These are phyloP conservation scores for Vitis hybrid DNA, from an alignment of 177 flowering plant species.

Conservation along the genomic window DNA sequence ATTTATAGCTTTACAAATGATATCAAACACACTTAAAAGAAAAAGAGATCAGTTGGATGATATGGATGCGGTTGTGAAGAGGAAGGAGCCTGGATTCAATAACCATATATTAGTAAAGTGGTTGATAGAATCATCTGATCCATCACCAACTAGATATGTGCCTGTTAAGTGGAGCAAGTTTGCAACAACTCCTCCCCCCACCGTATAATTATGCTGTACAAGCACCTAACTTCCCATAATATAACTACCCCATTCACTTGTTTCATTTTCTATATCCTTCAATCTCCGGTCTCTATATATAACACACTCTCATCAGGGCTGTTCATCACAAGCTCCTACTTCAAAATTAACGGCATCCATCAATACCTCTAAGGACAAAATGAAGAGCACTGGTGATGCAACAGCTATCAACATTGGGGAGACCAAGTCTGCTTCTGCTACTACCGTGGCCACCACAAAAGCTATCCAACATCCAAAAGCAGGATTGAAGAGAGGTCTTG, in stretches of 20 bases:
- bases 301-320: too few relatives aligned
- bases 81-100: too few relatives aligned
- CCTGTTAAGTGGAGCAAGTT: constrained; percentile 10
- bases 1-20: too few relatives aligned
- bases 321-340: too few relatives aligned
- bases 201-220: too few relatives aligned
- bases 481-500: constrained; percentile 50
- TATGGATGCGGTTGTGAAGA: too few relatives aligned
- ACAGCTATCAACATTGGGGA: constrained; percentile 26
- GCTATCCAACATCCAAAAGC: constrained; percentile 17
- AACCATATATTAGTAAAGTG: too few relatives aligned
- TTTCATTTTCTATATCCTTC: too few relatives aligned
- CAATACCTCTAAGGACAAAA: neutral
- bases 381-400: constrained; percentile 23
- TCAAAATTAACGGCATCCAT: neutral
- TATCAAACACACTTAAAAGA: too few relatives aligned
- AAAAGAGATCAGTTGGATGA: too few relatives aligned
- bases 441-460: constrained; percentile 16
- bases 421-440: constrained; percentile 16
- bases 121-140: neutral
- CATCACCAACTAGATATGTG: neutral
- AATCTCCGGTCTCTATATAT: neutral
- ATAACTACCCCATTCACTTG: neutral
- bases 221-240: neutral
- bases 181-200: constrained; percentile 8